Evolutionary conservation across 1,284 basidiomycete species (phyloP), one percentile per base, ranked within the genome.

Genomic region (Cutaneotrichosporon spelunceum): DNA sequence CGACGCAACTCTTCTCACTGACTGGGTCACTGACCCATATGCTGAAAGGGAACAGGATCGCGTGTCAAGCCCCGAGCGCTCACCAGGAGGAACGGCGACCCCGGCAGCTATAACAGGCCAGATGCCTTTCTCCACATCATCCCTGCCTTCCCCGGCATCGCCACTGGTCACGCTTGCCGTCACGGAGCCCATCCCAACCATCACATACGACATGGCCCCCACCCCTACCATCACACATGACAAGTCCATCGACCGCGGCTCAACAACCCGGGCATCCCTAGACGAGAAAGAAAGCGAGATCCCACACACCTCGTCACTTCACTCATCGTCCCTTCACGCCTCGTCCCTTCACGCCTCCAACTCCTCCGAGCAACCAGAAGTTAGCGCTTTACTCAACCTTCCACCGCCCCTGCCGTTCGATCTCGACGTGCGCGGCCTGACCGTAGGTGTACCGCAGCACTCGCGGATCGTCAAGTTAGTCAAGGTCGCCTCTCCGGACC

Each of bases 381-480:
- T 47, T 11, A 54, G 36, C 0, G 68, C 74, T 3, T 57, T 76
- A 27, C 68, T 76, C 47, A 72, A 74, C 54, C 68, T 80, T 6
- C 76, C 79, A 1, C 78, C 77, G 6, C 79, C 79, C 0, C 65
- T 73, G 47, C 77, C 77, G 5, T 79, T 71, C 65, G 64, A 79
- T 55, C 68, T 80, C 21, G 57, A 53, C 13, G 74, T 79, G 30
- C 61, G 73, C n/a, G 63, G 69, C 42, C 66, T 79, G 9, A 73
- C 73, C 2, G 73, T 80, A 29, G 79, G 77, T 8, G 72, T 79
- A 1, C 79, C 79, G 7, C 50, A 66, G n/a, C 49, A 52, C 26
- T 42, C 54, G 19, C 36, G 59, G 4, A 21, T 50, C 2, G 45
- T 33, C 9, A 36, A 47, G 59, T 59, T n/a, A n/a, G n/a, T n/a